These are phyloP conservation scores for Hippophae tibetana DNA, from an alignment of 306 rosid genomes.

Conservation along the genomic window DNA sequence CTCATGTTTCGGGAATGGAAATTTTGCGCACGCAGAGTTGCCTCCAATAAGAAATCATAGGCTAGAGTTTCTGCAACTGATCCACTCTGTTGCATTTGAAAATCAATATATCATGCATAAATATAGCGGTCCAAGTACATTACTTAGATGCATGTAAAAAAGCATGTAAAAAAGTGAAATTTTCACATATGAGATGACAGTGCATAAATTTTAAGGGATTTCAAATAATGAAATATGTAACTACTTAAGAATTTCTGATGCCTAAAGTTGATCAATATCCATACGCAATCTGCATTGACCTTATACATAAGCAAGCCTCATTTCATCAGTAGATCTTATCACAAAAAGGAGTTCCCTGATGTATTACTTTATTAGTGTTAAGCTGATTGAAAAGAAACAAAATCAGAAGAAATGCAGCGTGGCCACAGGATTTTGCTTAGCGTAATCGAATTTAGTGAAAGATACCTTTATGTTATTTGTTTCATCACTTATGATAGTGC, in stretches of 20 bases:
- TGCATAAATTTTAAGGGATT: too few relatives aligned
- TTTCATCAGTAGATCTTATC: too few relatives aligned
- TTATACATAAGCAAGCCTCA: too few relatives aligned
- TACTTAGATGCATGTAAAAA: too few relatives aligned
- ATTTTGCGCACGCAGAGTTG: slow-evolving; percentile 75
- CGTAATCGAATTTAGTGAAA: slow-evolving; percentile 15
- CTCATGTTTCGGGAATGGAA: slow-evolving; percentile 67
- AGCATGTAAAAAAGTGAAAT: too few relatives aligned
- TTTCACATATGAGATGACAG: too few relatives aligned
- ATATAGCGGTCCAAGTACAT: too few relatives aligned
- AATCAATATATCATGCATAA: not conserved
- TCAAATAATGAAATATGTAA: too few relatives aligned
- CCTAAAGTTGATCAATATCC: too few relatives aligned
- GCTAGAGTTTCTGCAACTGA: slow-evolving; percentile 96
- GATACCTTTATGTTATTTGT: slow-evolving; percentile 67
- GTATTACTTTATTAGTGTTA: not conserved
- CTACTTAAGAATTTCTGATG: too few relatives aligned
- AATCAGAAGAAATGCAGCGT: not conserved
- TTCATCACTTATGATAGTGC: slow-evolving; percentile 62
- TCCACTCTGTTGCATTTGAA: slow-evolving; percentile 50
- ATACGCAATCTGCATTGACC: too few relatives aligned
- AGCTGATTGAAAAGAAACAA: not conserved
- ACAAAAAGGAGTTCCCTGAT: too few relatives aligned
- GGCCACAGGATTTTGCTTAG: not conserved
- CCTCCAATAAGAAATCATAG: slow-evolving; percentile 87